Evolutionary conservation across 331 rosid species (phyloP), one percentile per base, ranked within the genome.

Genomic region (Spiraea crenata): DNA sequence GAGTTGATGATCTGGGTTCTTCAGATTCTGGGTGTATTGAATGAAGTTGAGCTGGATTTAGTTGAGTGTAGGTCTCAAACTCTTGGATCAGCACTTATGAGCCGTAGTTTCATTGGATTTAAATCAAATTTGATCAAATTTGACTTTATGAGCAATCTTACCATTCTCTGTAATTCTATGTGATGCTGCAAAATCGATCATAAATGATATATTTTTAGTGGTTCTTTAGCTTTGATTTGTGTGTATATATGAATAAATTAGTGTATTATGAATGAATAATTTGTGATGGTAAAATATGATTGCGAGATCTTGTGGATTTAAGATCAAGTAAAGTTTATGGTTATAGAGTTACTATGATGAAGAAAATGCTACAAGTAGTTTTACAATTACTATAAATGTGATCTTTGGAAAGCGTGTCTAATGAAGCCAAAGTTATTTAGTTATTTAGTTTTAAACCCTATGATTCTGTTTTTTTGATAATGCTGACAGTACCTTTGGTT

Each of bases 401-500:
- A 19, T 50, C 19, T 50, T 5, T 17, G 19, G 3, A 50, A 50
- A 49, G 19, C 19, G 9, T 65, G 69, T 64, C 25, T 64, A 64
- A 64, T 25, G 69, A 45, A 65, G 55, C 55, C 55, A 7, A 12
- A 46, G 5, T 9, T 12, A 40, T 25, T 12, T 19, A 35, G 56
- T 65, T 65, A n/a, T n/a, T n/a, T n/a, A n/a, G n/a, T n/a, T 67
- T 4, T n/a, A 50, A 17, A 35, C 19, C 13, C 59, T 49, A 40
- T 35, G 46, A 39, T 51, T 31, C 17, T 7, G 9, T 5, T 75
- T 48, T 79, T 77, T 64, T 12, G 2, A 6, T 37, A 38, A 70
- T 66, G 75, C 82, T 83, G 92, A 77, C 71, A 70, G 78, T 54
- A 7, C 44, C 45, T 51, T 76, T 75, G 20, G 58, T 72, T 72